Evolutionary conservation across 805 yeast species (phyloP), one percentile per base, ranked within the genome.

Genomic region (Metschnikowia similis): DNA sequence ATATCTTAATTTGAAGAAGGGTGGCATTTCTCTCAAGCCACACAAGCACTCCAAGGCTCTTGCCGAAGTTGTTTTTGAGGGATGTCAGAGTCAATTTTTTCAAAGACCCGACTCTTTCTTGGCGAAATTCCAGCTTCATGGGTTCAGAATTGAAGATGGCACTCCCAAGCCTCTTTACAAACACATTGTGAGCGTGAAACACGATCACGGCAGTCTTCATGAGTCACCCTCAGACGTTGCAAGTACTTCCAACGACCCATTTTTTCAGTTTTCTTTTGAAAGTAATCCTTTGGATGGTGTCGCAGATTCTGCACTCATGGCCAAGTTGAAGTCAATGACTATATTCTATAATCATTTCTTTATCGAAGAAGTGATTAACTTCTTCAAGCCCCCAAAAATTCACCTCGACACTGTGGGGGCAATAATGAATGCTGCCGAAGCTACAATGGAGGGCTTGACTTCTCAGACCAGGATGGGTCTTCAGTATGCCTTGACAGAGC

Each of bases 401-500:
- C 96, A 91, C 58, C 74, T 84, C 49, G 96, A 91, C 60, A 90
- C 97, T 0, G 82, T 94, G 21, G 92, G 90, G 35, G 94, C 94
- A 8, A 81, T 95, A 27, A 81, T 94, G 81, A 85, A 82, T 65
- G 98, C 97, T 1, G 99, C 99, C 0, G 96, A 91, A 54, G 88
- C 91, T 0, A 91, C 97, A 0, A 86, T 94, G 50, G 97, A 90
- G 61, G 97, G 95, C 1, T 74, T 94, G 54, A 84, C 97, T 0
- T 75, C 84, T 27, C 96, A 90, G 63, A 94, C 98, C 0, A 75
- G 97, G 60, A 77, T 94, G 54, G 98, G 98, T 0, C 75, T 94
- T 17, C 96, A 92, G 67, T 90, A 94, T 56, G 94, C 97, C 0
- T 75, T 95, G 57, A 96, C 90, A 54, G 96, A 92, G 59, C 99